These are phyloP conservation scores for Corylus heterophylla DNA, from an alignment of 306 rosid genomes.

Conservation along the genomic window DNA sequence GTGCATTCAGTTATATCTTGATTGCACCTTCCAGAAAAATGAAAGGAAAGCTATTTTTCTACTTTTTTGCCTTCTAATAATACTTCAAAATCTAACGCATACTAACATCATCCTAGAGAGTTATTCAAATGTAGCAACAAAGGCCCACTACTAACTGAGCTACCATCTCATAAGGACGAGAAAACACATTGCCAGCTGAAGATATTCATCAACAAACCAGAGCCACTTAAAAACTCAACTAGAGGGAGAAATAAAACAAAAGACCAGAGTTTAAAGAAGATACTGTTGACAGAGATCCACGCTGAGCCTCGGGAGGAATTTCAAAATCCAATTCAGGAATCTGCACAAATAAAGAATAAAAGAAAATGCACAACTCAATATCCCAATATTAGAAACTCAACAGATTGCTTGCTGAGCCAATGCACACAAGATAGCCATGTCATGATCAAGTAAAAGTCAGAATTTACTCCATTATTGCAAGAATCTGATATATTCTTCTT, in stretches of 20 bases:
- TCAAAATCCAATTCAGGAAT: conserved; percentile 92
- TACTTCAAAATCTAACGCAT: neutral
- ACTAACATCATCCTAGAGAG: neutral
- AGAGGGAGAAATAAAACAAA: conserved; percentile 10
- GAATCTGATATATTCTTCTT: neutral
- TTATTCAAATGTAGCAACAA: neutral
- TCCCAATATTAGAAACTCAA: neutral
- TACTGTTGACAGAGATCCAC: conserved; percentile 92
- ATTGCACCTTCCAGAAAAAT: neutral
- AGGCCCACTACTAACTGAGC: neutral
- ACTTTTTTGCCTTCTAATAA: neutral
- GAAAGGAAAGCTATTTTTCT: neutral
- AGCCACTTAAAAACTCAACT: neutral
- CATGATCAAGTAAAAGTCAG: neutral
- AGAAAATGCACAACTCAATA: conserved; percentile 21
- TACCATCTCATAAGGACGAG: neutral
- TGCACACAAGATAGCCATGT: neutral
- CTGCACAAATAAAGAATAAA: conserved; percentile 46
- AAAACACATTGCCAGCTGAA: neutral
- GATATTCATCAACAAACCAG: conserved; percentile 1
- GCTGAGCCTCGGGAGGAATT: conserved; percentile 94
- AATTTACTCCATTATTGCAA: neutral
- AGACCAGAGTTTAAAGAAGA: conserved; percentile 22
- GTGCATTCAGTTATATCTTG: neutral
- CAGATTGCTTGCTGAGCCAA: neutral